Evolutionary conservation across 495 filamentous ascomycete species (phyloP).

Genomic region (Hamigera avellanea): DNA sequence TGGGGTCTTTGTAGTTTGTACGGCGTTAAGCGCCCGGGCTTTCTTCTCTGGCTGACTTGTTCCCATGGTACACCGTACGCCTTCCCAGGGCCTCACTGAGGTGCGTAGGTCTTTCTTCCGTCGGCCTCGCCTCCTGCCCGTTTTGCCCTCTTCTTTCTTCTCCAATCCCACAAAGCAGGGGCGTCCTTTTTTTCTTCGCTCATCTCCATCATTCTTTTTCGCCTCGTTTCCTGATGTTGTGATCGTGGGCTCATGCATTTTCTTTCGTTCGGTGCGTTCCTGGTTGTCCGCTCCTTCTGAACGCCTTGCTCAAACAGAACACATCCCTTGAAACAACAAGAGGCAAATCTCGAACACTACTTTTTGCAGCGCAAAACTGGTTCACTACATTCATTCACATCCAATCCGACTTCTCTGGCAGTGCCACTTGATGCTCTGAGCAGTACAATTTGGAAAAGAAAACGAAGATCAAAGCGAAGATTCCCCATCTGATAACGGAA

Average conservation of each 20-base stretch:
- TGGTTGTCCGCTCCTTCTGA: conserved; percentile 27
- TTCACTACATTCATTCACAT: not conserved
- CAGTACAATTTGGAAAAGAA: no score
- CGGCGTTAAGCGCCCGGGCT: no score
- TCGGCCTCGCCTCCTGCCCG: no score
- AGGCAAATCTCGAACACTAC: conserved; percentile 9
- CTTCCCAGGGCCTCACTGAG: no score
- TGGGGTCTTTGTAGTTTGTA: no score
- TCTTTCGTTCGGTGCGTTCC: conserved; percentile 25
- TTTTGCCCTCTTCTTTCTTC: conserved; percentile 2
- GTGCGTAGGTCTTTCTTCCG: not conserved
- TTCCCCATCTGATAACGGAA: not conserved
- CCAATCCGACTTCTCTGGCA: not conserved
- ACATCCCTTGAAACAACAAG: conserved; percentile 14
- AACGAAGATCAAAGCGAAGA: no score
- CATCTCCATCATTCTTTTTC: conserved; percentile 24
- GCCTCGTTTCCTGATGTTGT: conserved; percentile 18
- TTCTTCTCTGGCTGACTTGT: no score
- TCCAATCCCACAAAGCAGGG: conserved; percentile 14
- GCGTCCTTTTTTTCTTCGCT: conserved; percentile 19
- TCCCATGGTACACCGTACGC: no score
- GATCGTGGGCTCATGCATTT: conserved; percentile 26
- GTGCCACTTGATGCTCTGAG: not conserved
- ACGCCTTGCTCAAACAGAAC: conserved; percentile 8
- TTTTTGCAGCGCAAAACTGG: conserved; percentile 1